A percentile compares a stretch with the other conserved stretches of the same genome.
Evolutionary conservation across 1,139 yeast genomes (phyloP).

Genomic region (Debaryomyces fabryi): DNA sequence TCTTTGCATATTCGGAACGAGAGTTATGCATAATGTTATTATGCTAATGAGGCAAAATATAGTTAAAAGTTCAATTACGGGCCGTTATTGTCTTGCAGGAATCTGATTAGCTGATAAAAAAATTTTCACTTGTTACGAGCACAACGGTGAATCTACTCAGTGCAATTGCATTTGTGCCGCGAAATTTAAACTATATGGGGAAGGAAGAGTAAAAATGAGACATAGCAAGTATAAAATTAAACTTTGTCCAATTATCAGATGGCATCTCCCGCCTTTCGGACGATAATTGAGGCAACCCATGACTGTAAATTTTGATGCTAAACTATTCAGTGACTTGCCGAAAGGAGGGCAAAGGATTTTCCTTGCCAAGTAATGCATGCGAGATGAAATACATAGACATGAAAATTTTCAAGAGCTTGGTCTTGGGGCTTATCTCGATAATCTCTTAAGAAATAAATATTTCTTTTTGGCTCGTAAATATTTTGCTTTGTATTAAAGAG

Average conservation of each 20-base stretch:
- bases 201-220: not conserved
- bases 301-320: not conserved
- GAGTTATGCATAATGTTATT: not conserved
- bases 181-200: not conserved
- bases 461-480: not conserved
- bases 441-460: not conserved
- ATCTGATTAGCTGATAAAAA: not conserved
- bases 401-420: not conserved
- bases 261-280: not conserved
- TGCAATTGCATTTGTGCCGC: not conserved
- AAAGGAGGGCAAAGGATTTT: not conserved
- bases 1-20: not conserved
- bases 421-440: not conserved
- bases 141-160: not conserved
- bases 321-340: not conserved
- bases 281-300: not conserved
- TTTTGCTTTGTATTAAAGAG: not conserved
- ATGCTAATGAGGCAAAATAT: not conserved
- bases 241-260: not conserved
- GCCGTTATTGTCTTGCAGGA: not conserved
- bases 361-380: not conserved
- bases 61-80: not conserved
- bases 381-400: not conserved
- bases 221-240: not conserved
- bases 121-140: not conserved